phyloP scores from a whole-genome alignment of 176 grass and related monocot genomes.

The Avena insularis region DNA sequence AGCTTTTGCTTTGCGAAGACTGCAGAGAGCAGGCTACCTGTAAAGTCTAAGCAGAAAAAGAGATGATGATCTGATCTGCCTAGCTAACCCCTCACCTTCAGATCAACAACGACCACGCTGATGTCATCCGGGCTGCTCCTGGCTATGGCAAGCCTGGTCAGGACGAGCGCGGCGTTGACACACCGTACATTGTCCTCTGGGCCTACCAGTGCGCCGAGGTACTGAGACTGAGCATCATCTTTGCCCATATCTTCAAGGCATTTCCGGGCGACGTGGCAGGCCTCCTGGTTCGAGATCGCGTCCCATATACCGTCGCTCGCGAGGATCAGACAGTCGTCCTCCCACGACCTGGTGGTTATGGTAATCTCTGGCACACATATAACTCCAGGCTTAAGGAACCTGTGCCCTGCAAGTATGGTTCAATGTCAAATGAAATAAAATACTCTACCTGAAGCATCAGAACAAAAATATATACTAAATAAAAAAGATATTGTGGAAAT shows the following conservation, averaged over 20 bases:
- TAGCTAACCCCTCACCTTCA: conserved; percentile 49
- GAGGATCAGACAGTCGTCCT: conserved; percentile 72
- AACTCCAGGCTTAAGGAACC: conserved; percentile 67
- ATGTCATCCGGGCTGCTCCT: conserved; percentile 63
- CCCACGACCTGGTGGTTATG: conserved; percentile 36
- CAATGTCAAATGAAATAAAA: not conserved
- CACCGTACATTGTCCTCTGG: conserved; percentile 46
- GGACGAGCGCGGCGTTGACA: conserved; percentile 48
- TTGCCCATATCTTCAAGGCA: conserved; percentile 52
- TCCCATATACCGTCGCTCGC: conserved; percentile 89
- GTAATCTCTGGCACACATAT: conserved; percentile 73
- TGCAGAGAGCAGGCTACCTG: not conserved
- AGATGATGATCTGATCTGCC: not conserved
- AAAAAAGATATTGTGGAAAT: not conserved
- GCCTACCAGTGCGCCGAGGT: not conserved
- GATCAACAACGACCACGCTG: conserved; percentile 69
- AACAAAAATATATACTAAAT: not conserved
- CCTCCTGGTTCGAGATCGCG: conserved; percentile 56
- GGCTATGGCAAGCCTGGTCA: conserved; percentile 62
- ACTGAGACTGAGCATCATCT: not conserved
- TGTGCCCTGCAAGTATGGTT: conserved; percentile 56
- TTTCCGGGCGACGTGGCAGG: conserved; percentile 53
- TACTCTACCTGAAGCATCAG: not conserved
- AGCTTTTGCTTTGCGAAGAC: not conserved
- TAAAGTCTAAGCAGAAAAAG: not conserved